Base-by-base conservation (phyloP, 2,329 filamentous ascomycete species). In the Arthrobotrys pseudoclavata region DNA sequence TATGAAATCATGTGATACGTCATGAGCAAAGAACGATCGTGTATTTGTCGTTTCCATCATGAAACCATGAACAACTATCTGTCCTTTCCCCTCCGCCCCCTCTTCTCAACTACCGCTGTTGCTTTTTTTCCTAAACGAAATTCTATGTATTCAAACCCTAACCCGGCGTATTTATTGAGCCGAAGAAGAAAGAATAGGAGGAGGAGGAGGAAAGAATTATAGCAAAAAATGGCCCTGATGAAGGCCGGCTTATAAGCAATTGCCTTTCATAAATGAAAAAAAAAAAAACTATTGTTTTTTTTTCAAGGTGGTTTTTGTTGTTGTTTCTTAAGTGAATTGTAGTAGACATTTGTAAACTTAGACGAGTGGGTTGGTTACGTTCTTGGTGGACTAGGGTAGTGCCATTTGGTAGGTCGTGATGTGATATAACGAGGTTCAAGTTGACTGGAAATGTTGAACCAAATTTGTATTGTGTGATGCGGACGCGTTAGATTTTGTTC, bases 111-210 rank as follows among this genome's bases (percentile, higher is more conserved):
- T 34, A n/a, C 13, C 20, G 20, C 42, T 37, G 15, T 37, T 10
- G 24, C 10, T 18, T 29, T 29, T 48, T 29, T 31, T 13, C 15
- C 24, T 22, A 57, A 37, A 37, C 13, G 22, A 22, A 60, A 20
- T 26, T 42, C 45, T 62, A 47, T 74, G 69, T 75, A 63, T 63
- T 68, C 13, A 45, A 31, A 52, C 13, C 70, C 45, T 60, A 37
- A 20, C 31, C 15, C 71, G 71, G 71, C 71, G 60, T 76, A 76
- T 76, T 76, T 76, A 61, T 76, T 76, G 71, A 69, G 71, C 71
- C 64, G 71, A 37, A 47, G 29, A 68, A 45, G 26, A 31, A 57
- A 10, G 15, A 48, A 55, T 26, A 42, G 42, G 60, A 55, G 4
- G 22, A 50, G 26, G 9, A 47, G 34, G 20, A n/a, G 31, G 12